Percentiles rank a stretch among this genome's conserved stretches.
phyloP scores from a whole-genome alignment of 257 asterid species.

The Cynanchum wilfordii region DNA sequence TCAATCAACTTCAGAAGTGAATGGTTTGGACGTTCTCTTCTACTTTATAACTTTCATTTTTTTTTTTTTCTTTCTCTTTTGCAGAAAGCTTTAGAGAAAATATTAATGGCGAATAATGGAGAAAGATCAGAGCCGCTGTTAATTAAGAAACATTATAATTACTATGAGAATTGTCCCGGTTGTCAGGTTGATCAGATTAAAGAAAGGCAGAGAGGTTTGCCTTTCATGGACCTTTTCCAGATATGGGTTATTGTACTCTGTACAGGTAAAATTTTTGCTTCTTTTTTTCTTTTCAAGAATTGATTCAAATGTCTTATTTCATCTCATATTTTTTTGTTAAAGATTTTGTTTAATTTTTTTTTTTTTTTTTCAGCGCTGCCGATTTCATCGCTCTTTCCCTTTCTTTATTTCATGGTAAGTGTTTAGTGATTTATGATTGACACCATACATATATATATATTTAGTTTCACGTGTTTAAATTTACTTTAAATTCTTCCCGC shows the following conservation, averaged over 20 bases:
- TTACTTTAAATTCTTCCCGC: not conserved
- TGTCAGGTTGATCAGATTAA: conserved; percentile 39
- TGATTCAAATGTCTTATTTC: not conserved
- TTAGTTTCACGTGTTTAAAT: too few species aligned
- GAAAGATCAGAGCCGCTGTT: conserved; percentile 14
- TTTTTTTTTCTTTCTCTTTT: not conserved
- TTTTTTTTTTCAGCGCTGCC: conserved; percentile 20
- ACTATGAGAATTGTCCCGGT: conserved; percentile 41
- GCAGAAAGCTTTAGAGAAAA: not conserved
- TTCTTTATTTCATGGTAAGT: conserved; percentile 25
- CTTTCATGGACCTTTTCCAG: conserved; percentile 31
- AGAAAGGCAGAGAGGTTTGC: conserved; percentile 28
- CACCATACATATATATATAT: too few species aligned
- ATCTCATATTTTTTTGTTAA: not conserved
- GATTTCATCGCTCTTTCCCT: conserved; percentile 26
- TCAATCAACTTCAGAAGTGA: too few species aligned
- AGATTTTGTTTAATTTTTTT: not conserved
- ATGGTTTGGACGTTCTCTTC: too few species aligned
- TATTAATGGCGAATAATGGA: conserved; percentile 8
- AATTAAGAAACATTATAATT: conserved; percentile 13
- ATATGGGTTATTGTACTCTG: conserved; percentile 44
- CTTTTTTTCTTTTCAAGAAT: not conserved
- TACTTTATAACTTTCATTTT: too few species aligned
- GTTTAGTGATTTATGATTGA: not conserved
- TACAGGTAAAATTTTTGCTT: conserved; percentile 18